A percentile compares a stretch with the other conserved stretches of the same genome.
Evolutionary conservation across 805 yeast species (phyloP).

Genomic region (Saccharomyces jurei): DNA sequence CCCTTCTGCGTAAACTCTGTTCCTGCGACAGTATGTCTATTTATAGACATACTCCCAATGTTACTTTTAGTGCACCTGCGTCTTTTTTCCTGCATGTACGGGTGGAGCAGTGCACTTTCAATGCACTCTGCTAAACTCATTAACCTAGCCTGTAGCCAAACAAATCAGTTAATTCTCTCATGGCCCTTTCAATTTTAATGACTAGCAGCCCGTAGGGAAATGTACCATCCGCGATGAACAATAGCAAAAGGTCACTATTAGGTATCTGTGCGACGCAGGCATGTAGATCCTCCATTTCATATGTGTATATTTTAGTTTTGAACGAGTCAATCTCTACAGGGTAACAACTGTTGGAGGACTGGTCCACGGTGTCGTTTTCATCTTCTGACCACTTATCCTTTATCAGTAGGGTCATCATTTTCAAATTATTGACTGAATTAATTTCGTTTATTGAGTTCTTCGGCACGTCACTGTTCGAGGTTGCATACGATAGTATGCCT

Average conservation of each 20-base stretch:
- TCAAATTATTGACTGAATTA: constrained; percentile 21
- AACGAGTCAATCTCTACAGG: constrained; percentile 6
- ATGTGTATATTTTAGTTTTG: constrained; percentile 22
- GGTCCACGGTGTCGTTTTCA: constrained; percentile 11
- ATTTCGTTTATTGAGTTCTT: constrained; percentile 6
- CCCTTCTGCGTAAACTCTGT: neutral
- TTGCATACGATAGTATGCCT: constrained; percentile 24
- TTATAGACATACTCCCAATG: neutral
- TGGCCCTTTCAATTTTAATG: constrained; percentile 22
- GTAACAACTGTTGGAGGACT: constrained; percentile 12
- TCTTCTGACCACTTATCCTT: constrained; percentile 31
- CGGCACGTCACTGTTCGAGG: constrained; percentile 3
- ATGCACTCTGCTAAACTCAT: neutral
- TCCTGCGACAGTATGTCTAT: neutral
- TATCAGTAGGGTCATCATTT: constrained; percentile 27
- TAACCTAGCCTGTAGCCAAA: constrained; percentile 22
- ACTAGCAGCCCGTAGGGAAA: constrained; percentile 29
- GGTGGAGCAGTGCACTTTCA: neutral
- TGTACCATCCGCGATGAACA: constrained; percentile 18
- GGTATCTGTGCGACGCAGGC: constrained; percentile 26
- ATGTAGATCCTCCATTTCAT: constrained; percentile 29
- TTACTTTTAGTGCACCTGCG: neutral
- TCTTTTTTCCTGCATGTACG: neutral
- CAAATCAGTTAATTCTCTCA: constrained; percentile 18
- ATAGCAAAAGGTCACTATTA: constrained; percentile 21